phyloP scores from a whole-genome alignment of 805 yeast genomes.

The Spathaspora girioi region DNA sequence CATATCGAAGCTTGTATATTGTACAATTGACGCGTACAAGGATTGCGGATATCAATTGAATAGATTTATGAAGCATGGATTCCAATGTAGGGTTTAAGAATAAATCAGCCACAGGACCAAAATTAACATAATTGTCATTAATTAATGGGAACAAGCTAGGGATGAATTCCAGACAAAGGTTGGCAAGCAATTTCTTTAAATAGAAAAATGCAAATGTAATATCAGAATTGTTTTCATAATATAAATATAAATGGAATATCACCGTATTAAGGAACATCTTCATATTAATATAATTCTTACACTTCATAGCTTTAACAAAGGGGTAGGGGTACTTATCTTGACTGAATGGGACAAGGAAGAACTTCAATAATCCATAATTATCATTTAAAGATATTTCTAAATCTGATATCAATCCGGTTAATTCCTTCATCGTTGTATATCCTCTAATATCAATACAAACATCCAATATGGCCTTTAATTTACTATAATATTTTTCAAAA shows the following conservation, averaged over 20 bases:
- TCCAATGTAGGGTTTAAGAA: conserved; percentile 38
- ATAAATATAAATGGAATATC: conserved; percentile 32
- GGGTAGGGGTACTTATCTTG: conserved; percentile 14
- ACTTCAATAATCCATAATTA: conserved; percentile 24
- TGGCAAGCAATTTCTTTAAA: conserved; percentile 25
- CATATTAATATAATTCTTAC: conserved; percentile 25
- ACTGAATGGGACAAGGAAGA: conserved; percentile 16
- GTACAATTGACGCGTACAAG: conserved; percentile 20
- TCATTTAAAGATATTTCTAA: conserved; percentile 33
- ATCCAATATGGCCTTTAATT: conserved; percentile 23
- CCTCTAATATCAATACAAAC: conserved; percentile 17
- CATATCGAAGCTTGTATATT: conserved; percentile 18
- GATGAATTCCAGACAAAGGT: conserved; percentile 23
- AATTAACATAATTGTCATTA: conserved; percentile 27
- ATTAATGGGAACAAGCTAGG: conserved; percentile 30
- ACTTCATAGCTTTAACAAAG: conserved; percentile 20
- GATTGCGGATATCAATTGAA: conserved; percentile 23
- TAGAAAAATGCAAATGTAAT: conserved; percentile 30
- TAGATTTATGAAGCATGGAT: conserved; percentile 21
- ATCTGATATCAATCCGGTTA: conserved; percentile 21
- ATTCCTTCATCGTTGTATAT: conserved; percentile 14
- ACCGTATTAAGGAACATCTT: conserved; percentile 25
- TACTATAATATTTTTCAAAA: conserved; percentile 23
- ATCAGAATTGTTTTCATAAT: conserved; percentile 28
- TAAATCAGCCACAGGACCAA: conserved; percentile 41